Conservation (phyloP, 805 yeast genomes). For the Grigorovia humatica region DNA sequence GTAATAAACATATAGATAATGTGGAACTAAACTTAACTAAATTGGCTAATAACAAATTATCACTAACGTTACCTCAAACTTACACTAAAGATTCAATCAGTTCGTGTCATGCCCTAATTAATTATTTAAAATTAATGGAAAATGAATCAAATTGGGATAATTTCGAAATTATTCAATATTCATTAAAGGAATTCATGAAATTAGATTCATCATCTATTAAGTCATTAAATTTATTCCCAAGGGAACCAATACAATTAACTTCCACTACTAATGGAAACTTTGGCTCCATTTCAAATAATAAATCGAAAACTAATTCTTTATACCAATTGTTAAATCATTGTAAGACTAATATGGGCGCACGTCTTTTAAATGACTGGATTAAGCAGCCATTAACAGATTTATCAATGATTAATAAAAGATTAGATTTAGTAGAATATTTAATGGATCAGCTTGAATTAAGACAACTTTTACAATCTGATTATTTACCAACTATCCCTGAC, state of each 20-base stretch:
- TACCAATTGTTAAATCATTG: constrained; percentile 83
- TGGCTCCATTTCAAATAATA: constrained; percentile 8
- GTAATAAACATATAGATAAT: constrained; percentile 37
- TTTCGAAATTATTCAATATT: constrained; percentile 53
- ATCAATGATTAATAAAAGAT: constrained; percentile 54
- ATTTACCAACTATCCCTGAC: constrained; percentile 71
- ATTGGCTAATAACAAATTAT: constrained; percentile 44
- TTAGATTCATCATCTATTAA: constrained; percentile 83
- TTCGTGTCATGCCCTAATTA: constrained; percentile 44
- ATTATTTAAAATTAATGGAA: constrained; percentile 54
- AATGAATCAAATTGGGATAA: constrained; percentile 46
- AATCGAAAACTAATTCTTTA: constrained; percentile 44
- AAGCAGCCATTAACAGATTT: constrained; percentile 82
- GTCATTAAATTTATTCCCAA: constrained; percentile 79
- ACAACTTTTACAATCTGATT: constrained; percentile 53
- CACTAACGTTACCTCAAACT: constrained; percentile 22
- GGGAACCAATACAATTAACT: constrained; percentile 13
- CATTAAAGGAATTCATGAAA: constrained; percentile 73
- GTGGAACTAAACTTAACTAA: constrained; percentile 71
- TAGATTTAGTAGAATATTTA: constrained; percentile 60
- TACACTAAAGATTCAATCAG: constrained; percentile 22
- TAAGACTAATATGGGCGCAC: constrained; percentile 79
- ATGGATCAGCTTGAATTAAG: constrained; percentile 62
- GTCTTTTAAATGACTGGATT: constrained; percentile 86
- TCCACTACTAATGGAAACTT: constrained; percentile 3